A percentile compares a stretch with the other conserved stretches of the same genome.
These are phyloP conservation scores for Triticum timopheevii DNA, from an alignment of 176 grass and related monocot genomes.

Conservation along the genomic window DNA sequence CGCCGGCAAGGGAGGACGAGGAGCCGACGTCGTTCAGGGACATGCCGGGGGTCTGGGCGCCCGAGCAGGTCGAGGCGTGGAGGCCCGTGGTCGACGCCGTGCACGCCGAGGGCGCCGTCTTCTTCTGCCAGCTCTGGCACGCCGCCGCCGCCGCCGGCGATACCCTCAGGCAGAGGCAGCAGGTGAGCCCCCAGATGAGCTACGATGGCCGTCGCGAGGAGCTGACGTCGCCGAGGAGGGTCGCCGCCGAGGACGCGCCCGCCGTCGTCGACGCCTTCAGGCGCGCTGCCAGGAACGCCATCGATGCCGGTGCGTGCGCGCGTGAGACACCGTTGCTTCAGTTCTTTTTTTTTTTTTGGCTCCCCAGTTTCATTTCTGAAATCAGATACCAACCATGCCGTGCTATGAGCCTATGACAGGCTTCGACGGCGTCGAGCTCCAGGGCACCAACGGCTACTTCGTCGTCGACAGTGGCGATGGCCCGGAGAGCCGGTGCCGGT, in stretches of 20 bases:
- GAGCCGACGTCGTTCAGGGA: not conserved
- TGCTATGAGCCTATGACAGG: not conserved
- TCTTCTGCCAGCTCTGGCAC: constrained; percentile 22
- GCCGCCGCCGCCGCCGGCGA: not conserved
- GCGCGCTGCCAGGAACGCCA: not conserved
- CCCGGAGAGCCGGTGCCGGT: constrained; percentile 32
- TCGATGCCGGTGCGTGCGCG: not conserved
- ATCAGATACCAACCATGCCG: too few species aligned
- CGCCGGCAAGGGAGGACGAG: too few species aligned
- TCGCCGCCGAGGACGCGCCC: not conserved
- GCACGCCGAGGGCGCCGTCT: not conserved
- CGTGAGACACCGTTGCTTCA: too few species aligned
- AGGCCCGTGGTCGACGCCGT: constrained; percentile 1
- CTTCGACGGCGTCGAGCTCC: constrained; percentile 52
- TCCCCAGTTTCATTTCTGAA: too few species aligned
- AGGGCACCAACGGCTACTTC: constrained; percentile 34
- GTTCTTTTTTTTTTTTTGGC: too few species aligned
- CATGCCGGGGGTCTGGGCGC: not conserved
- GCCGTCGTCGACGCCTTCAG: not conserved
- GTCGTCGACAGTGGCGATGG: constrained; percentile 13
- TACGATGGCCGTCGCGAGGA: not conserved
- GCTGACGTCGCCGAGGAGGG: not conserved
- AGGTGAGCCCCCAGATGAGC: not conserved
- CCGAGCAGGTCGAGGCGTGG: not conserved
- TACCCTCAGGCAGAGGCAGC: not conserved